These are phyloP conservation scores for Artemisia annua DNA, from an alignment of 129 eudicot species.

Conservation along the genomic window DNA sequence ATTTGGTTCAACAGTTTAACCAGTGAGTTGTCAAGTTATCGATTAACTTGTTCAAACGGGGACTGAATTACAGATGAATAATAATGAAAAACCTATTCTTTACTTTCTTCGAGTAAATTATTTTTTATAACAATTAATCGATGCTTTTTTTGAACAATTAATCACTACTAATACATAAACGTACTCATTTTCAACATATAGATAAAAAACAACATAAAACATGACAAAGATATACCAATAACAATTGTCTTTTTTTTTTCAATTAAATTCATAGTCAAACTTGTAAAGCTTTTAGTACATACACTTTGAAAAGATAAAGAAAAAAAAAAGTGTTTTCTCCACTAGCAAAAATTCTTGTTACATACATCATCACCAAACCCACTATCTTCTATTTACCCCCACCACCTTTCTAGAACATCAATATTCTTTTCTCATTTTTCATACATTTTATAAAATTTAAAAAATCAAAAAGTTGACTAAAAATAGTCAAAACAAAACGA, in stretches of 20 bases:
- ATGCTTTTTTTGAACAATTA: too few species aligned
- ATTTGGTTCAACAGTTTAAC: too few species aligned
- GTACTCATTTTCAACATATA: too few species aligned
- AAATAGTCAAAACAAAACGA: conserved; percentile 55
- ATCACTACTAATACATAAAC: too few species aligned
- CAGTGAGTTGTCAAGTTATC: too few species aligned
- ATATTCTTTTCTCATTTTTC: conserved; percentile 1
- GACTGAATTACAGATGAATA: too few species aligned
- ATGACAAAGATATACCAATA: not conserved
- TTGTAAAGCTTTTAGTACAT: not conserved
- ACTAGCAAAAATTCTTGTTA: conserved; percentile 35
- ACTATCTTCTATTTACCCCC: conserved; percentile 30
- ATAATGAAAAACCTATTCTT: too few species aligned
- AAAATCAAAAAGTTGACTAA: conserved; percentile 17
- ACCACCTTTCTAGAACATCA: conserved; percentile 24
- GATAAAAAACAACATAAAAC: too few species aligned
- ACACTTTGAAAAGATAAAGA: not conserved
- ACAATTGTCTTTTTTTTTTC: not conserved
- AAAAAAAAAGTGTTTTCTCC: not conserved
- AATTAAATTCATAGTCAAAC: conserved; percentile 6
- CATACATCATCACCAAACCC: conserved; percentile 28
- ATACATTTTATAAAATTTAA: conserved; percentile 1
- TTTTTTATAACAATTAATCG: too few species aligned
- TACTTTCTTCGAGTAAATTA: too few species aligned
- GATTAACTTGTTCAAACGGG: too few species aligned